These are phyloP conservation scores for Paradendryphiella salina DNA, from an alignment of 2,329 filamentous ascomycete species.

Conservation along the genomic window DNA sequence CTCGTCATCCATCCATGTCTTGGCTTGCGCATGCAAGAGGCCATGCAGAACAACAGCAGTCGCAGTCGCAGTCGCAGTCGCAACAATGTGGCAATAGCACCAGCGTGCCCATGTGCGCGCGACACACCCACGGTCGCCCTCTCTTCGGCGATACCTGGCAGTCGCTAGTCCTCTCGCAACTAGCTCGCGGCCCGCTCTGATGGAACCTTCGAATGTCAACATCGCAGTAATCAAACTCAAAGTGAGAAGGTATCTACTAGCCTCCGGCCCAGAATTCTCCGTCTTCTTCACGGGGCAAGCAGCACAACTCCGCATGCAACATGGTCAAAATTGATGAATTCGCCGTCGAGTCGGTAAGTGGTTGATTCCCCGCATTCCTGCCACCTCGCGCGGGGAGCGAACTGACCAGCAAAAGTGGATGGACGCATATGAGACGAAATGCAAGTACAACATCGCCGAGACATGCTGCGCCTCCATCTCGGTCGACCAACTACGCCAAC, in stretches of 20 bases:
- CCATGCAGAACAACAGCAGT: neutral
- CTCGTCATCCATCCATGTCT: slow-evolving; percentile 9
- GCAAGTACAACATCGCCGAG: slow-evolving; percentile 73
- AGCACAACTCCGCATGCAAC: slow-evolving; percentile 12
- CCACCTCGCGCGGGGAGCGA: slow-evolving; percentile 3
- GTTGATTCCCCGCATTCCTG: slow-evolving; percentile 28
- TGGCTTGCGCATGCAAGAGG: neutral
- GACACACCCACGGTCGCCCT: neutral
- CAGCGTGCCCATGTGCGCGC: slow-evolving; percentile 4
- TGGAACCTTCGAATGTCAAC: slow-evolving; percentile 22
- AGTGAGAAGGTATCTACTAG: too few relatives aligned
- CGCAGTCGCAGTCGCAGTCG: neutral
- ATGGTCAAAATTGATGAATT: slow-evolving; percentile 67
- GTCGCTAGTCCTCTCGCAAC: slow-evolving; percentile 6
- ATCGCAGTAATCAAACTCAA: too few relatives aligned
- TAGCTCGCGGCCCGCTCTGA: slow-evolving; percentile 13
- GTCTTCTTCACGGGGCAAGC: neutral
- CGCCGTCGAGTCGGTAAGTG: slow-evolving; percentile 68
- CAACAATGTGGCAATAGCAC: neutral
- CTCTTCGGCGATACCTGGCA: slow-evolving; percentile 1
- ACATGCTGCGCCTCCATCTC: slow-evolving; percentile 78
- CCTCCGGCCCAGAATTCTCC: neutral
- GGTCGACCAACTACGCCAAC: slow-evolving; percentile 64
- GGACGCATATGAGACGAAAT: slow-evolving; percentile 57
- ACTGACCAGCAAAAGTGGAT: slow-evolving; percentile 54